Conservation (phyloP, 495 filamentous ascomycete genomes). For the Saxispiralis lemnorum region DNA sequence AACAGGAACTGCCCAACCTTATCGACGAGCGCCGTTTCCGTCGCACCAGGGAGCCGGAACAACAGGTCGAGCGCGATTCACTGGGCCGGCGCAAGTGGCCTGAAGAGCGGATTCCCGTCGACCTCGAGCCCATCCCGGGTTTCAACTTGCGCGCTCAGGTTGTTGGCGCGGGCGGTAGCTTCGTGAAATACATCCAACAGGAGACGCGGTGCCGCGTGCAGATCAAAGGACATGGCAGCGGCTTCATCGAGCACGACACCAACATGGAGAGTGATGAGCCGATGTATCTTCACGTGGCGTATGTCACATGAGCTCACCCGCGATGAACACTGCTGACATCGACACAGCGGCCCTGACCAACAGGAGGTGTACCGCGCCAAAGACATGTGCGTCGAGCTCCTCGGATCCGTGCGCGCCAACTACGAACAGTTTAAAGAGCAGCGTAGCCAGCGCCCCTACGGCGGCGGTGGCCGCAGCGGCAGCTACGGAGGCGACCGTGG, state of each 20-base stretch:
- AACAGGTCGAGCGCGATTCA: slow-evolving; percentile 74
- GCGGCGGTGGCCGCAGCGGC: slow-evolving; percentile 19
- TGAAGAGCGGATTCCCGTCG: slow-evolving; percentile 79
- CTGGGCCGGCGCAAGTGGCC: slow-evolving; percentile 98
- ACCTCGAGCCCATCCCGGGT: slow-evolving; percentile 78
- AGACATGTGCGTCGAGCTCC: slow-evolving; percentile 70
- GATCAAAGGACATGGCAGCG: slow-evolving; percentile 93
- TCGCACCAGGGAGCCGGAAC: slow-evolving; percentile 33
- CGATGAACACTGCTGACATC: neutral
- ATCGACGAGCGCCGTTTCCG: slow-evolving; percentile 92
- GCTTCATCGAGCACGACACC: slow-evolving; percentile 73
- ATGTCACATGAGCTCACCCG: slow-evolving; percentile 22
- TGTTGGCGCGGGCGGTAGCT: slow-evolving; percentile 78
- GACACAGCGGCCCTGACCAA: slow-evolving; percentile 64
- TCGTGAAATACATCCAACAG: slow-evolving; percentile 94
- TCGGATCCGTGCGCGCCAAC: slow-evolving; percentile 63
- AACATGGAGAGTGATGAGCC: slow-evolving; percentile 78
- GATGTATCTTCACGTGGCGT: slow-evolving; percentile 94
- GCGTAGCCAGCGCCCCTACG: slow-evolving; percentile 30
- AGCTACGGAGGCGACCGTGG: slow-evolving; percentile 14
- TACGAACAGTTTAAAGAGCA: slow-evolving; percentile 72
- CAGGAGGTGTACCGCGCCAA: slow-evolving; percentile 73
- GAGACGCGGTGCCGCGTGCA: slow-evolving; percentile 89
- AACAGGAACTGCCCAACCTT: slow-evolving; percentile 85
- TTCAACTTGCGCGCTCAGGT: slow-evolving; percentile 94